A percentile compares a stretch with the other conserved stretches of the same genome.
Conservation (phyloP, 2,329 filamentous ascomycete genomes). For the Hypomyces rosellus region DNA sequence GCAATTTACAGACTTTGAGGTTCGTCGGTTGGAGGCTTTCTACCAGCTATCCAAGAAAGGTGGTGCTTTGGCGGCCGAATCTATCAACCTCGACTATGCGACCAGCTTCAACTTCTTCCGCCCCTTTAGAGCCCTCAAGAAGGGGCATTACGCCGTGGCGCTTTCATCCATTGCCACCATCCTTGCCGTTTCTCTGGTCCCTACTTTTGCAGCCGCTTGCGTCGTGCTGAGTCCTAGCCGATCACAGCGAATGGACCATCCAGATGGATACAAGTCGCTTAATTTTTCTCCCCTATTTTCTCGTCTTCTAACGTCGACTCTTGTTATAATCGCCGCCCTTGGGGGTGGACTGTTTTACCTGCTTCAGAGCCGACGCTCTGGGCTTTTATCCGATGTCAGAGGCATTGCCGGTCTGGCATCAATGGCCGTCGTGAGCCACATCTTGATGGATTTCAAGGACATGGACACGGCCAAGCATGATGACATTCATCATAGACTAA, state of each 20-base stretch:
- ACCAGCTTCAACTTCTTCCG: conserved; percentile 61
- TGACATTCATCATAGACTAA: conserved; percentile 63
- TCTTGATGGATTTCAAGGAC: conserved; percentile 67
- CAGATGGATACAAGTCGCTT: conserved; percentile 45
- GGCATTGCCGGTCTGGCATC: conserved; percentile 69
- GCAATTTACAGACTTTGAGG: conserved; percentile 61
- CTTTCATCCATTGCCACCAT: conserved; percentile 59
- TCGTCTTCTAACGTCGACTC: conserved; percentile 49
- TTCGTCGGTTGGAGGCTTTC: conserved; percentile 60
- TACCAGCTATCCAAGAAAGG: conserved; percentile 57
- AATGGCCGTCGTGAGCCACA: conserved; percentile 68
- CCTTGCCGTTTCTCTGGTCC: conserved; percentile 61
- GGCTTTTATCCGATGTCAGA: conserved; percentile 60
- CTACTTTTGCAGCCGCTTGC: conserved; percentile 59
- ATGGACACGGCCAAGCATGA: conserved; percentile 61
- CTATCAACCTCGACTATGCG: conserved; percentile 68
- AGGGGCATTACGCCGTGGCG: conserved; percentile 62
- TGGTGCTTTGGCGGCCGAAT: conserved; percentile 57
- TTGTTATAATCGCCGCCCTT: conserved; percentile 52
- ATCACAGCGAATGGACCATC: conserved; percentile 34
- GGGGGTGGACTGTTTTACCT: conserved; percentile 54
- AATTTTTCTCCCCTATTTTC: conserved; percentile 54
- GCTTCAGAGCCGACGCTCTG: conserved; percentile 57
- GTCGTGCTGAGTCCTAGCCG: conserved; percentile 52
- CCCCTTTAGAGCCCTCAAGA: conserved; percentile 55